Base-by-base conservation (phyloP, 805 yeast species). In the Starmerella apicola region DNA sequence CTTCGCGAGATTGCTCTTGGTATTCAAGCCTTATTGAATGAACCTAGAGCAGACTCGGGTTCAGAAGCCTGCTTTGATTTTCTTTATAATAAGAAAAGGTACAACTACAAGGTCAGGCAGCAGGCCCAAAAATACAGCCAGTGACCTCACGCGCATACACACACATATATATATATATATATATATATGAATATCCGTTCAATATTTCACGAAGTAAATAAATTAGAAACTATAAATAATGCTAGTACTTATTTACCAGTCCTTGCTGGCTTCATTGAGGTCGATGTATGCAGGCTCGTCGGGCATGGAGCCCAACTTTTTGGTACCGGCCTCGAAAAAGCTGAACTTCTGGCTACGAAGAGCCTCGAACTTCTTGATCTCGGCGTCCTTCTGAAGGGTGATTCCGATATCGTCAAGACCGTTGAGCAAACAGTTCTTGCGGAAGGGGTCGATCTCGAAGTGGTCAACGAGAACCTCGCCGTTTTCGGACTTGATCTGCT, bases 351-450 rank as follows among this genome's bases (percentile, higher is more conserved):
- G 76, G 58, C 71, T 76, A 71, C 98, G 81, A 48, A 65, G 63
- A 18, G 64, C 72, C 67, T 91, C 98, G 56, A 76, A 91, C 52
- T 74, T 69, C 38, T 60, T 42, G 52, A 91, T 91, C 61, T 54
- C 75, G 39, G 74, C 74, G 64, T 83, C 95, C 64, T 85, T 84
- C 63, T 85, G 88, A 54, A 91, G 66, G 37, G 98, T 91, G 56
- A 91, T 72, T 32, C 96, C 96, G 63, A 91, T 91, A 60, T 91
- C 98, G 61, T 91, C 98, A 46, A 91, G 76, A 48, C 98, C 98
- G 51, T 91, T 84, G 41, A 88, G 67, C 53, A 91, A 70, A 60
- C 97, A 91, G 62, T 88, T 94, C 65, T 86, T 85, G 71, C 96
- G 80, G 71, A 86, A 91, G 25, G 66, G 72, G 61, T 86, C 97